Conservation (phyloP, 2,329 filamentous ascomycete species). For the Calonectria pteridis region DNA sequence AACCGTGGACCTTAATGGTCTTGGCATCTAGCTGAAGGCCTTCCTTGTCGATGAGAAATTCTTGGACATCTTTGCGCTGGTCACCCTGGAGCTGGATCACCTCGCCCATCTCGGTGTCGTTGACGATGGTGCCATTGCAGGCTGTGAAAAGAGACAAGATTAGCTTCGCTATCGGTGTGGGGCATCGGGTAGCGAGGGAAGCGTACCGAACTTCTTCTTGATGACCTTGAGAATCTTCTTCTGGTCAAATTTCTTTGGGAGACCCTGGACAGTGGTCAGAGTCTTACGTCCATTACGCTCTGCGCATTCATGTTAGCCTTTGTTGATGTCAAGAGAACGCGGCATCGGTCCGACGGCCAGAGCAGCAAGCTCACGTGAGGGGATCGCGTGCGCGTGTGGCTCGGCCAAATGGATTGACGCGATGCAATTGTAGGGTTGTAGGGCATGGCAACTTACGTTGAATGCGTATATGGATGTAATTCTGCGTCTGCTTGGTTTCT, state of each 20-base stretch:
- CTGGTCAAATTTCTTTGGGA: conserved; percentile 98
- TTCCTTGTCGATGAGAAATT: conserved; percentile 96
- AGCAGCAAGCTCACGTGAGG: conserved; percentile 28
- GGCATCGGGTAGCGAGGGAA: background rate
- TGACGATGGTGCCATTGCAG: conserved; percentile 99
- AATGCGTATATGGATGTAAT: conserved; percentile 99
- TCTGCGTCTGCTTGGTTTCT: conserved; percentile 94
- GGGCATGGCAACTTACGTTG: conserved; percentile 77
- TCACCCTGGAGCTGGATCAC: conserved; percentile 99
- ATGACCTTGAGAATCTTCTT: conserved; percentile 99
- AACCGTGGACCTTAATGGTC: conserved; percentile 89
- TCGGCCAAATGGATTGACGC: background rate
- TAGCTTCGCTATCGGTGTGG: background rate
- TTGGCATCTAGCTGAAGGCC: conserved; percentile 94
- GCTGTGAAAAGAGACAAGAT: conserved; percentile 61
- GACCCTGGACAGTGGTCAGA: conserved; percentile 98
- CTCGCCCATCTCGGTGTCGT: conserved; percentile 96
- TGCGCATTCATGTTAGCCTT: conserved; percentile 58
- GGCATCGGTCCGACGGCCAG: conserved; percentile 8
- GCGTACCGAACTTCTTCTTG: conserved; percentile 97
- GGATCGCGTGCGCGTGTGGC: conserved; percentile 21
- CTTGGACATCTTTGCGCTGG: conserved; percentile 98
- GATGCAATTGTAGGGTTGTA: background rate
- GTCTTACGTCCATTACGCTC: conserved; percentile 99
- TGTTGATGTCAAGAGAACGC: background rate